Percentiles rank a stretch among this genome's conserved stretches.
These are phyloP conservation scores for Psilocybe cyanescens DNA, from an alignment of 768 basidiomycete genomes.

Conservation along the genomic window DNA sequence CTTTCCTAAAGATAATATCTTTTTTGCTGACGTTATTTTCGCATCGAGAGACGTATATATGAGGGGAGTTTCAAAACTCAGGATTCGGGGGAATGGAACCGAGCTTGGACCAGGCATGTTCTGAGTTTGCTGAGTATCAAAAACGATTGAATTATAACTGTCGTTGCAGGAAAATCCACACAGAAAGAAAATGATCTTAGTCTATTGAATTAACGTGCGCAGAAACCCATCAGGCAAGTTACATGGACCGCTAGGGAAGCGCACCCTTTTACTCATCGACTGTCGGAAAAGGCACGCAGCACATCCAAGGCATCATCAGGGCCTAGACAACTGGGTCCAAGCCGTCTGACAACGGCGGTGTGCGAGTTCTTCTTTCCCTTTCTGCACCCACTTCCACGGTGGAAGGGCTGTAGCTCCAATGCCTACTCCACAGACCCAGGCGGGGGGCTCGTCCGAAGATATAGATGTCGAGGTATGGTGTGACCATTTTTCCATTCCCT, in stretches of 20 bases:
- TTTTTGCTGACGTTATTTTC: not conserved
- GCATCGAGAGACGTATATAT: not conserved
- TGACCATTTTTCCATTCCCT: not conserved
- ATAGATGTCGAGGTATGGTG: constrained; percentile 17
- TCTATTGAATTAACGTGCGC: not conserved
- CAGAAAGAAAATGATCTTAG: not conserved
- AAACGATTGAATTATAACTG: not conserved
- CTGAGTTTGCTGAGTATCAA: constrained; percentile 7
- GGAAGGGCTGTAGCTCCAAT: constrained; percentile 2
- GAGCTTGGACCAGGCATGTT: not conserved
- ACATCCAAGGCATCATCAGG: not conserved
- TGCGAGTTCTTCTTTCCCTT: not conserved
- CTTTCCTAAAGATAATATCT: no score
- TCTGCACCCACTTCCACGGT: not conserved
- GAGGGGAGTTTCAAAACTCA: not conserved
- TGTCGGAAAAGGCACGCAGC: constrained; percentile 1
- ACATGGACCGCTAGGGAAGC: constrained; percentile 5
- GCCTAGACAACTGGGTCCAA: not conserved
- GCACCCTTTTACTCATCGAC: not conserved
- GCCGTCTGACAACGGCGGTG: not conserved
- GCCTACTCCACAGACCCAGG: constrained; percentile 5
- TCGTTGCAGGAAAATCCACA: not conserved
- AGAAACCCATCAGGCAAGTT: constrained; percentile 3
- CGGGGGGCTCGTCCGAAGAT: not conserved
- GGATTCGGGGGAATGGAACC: not conserved